Percentiles rank a stretch among this genome's conserved stretches.
These are phyloP conservation scores for Lolium perenne DNA, from an alignment of 176 grass and related monocot species.

Conservation along the genomic window DNA sequence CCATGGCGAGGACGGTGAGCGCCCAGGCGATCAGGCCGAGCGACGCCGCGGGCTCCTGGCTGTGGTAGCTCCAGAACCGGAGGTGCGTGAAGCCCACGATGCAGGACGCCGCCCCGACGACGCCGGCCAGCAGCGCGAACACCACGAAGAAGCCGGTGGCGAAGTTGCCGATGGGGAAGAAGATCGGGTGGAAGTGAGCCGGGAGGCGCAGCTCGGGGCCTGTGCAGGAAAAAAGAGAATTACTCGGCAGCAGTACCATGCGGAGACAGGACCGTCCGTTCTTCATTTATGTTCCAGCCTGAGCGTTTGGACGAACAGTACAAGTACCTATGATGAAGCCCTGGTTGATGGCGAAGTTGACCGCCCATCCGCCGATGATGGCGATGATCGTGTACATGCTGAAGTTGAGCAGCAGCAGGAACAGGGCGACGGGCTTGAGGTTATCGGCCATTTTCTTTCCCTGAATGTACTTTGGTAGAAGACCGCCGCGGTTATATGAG, in stretches of 20 bases:
- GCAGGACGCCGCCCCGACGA: slow-evolving; percentile 61
- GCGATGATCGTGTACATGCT: slow-evolving; percentile 80
- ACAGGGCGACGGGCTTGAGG: slow-evolving; percentile 55
- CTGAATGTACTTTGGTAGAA: background rate
- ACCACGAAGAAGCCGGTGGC: slow-evolving; percentile 93
- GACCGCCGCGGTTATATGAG: background rate
- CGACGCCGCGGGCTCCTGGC: slow-evolving; percentile 64
- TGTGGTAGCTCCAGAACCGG: slow-evolving; percentile 65
- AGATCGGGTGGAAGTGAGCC: slow-evolving; percentile 82
- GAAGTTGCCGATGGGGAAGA: slow-evolving; percentile 91
- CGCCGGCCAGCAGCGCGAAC: slow-evolving; percentile 73
- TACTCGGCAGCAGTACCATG: background rate
- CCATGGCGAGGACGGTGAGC: slow-evolving; percentile 78
- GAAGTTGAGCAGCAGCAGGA: slow-evolving; percentile 77
- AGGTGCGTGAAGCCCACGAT: slow-evolving; percentile 72
- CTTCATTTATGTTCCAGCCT: background rate
- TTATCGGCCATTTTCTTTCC: slow-evolving; percentile 43
- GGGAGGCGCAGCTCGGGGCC: slow-evolving; percentile 68
- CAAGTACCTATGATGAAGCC: slow-evolving; percentile 87
- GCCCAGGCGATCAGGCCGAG: slow-evolving; percentile 61
- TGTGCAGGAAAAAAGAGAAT: background rate
- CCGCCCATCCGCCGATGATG: slow-evolving; percentile 81
- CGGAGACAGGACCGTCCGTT: background rate
- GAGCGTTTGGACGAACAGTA: background rate
- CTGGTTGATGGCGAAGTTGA: slow-evolving; percentile 60